Evolutionary conservation across 768 basidiomycete species (phyloP), one percentile per base, ranked within the genome.

Genomic region (Tricholoma hemisulphureum): DNA sequence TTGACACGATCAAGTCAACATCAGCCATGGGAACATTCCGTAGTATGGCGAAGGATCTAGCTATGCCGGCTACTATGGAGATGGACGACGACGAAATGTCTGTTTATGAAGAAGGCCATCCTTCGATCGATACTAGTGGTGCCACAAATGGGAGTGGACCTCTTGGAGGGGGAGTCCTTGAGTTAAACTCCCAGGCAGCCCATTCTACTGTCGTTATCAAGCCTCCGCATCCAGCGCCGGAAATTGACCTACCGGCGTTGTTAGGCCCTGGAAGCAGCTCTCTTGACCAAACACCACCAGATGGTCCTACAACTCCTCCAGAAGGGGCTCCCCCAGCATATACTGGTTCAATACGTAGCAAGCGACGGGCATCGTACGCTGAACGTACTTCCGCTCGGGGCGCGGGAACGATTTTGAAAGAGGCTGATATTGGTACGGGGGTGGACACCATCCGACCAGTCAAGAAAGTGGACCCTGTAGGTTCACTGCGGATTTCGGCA

Each of bases 381-480:
- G 88, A 85, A 18, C 83, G 93, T 37, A 83, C 83, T 53, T 83
- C 83, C 39, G 71, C 79, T 16, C 76, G 78, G 56, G 85, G 83
- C 35, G 65, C 79, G 13, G 93, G 94, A 10, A 93, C 91, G 0
- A 76, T 93, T 7, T 74, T 95, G 64, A 82, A 82, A 41, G 87
- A 87, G 64, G 92, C 87, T 10, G 94, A 95, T 71, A 68, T 95
- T n/a, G 93, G 93, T 16, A 89, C 80, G 53, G 93, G 93, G 35
- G 79, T 91, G 45, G 92, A 91, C 65, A 98, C 95, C 1, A 93
- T 98, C 65, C 83, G 94, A 53, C 95, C 95, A 0, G 86, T 96
- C 60, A 96, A 95, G 81, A 93, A 91, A 66, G 87, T 96, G 28
- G 94, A 97, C 69, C 81, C 88, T 4, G 78, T 80, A 10, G 85